Conservation (phyloP, 106 monocot species). For the Acorus gramineus region DNA sequence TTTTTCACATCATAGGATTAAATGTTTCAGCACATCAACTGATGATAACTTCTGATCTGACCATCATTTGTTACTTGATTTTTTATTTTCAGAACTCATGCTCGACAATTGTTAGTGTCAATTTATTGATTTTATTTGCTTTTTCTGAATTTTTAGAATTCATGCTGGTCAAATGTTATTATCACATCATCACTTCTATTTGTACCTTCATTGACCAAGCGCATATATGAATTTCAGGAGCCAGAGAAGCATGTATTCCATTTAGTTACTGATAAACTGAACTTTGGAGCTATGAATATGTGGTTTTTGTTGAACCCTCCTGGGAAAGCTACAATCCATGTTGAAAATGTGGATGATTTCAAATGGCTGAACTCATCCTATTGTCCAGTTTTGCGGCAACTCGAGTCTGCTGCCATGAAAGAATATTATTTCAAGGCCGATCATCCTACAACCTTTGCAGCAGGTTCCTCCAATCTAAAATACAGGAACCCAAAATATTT, state of each 20-base stretch:
- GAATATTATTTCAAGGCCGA: conserved; percentile 61
- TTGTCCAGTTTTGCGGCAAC: conserved; percentile 61
- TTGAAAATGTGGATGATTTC: conserved; percentile 71
- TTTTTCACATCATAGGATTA: no score
- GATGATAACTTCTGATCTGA: no score
- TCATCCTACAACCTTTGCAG: conserved; percentile 57
- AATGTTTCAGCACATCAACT: no score
- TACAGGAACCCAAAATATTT: conserved; percentile 48
- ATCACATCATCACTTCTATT: not conserved
- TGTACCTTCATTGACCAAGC: not conserved
- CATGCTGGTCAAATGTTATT: not conserved
- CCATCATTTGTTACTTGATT: no score
- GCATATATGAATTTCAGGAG: conserved; percentile 33
- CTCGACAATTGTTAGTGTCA: no score
- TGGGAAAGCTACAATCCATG: conserved; percentile 66
- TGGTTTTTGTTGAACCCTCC: conserved; percentile 76
- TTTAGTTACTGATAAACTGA: conserved; percentile 73
- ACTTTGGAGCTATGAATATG: conserved; percentile 88
- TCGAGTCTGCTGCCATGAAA: conserved; percentile 79
- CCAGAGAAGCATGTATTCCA: conserved; percentile 80
- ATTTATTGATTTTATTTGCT: no score
- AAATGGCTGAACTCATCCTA: conserved; percentile 81
- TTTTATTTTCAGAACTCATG: no score
- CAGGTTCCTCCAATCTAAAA: conserved; percentile 50
- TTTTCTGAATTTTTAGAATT: no score